These are phyloP conservation scores for Boletus edulis DNA, from an alignment of 768 basidiomycete species.

Conservation along the genomic window DNA sequence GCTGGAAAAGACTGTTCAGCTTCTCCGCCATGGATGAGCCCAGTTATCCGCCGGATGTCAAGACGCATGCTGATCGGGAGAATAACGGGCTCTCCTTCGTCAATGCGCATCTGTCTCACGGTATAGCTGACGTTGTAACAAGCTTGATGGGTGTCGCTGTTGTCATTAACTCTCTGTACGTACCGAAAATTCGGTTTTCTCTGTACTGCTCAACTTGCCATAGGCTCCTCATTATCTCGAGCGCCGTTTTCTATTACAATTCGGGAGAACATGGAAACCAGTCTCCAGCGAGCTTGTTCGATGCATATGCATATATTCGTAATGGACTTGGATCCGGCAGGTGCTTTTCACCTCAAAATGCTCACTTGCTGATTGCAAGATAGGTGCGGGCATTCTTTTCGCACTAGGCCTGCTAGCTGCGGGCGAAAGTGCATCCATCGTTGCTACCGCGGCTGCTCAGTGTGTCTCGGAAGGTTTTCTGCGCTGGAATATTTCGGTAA, in stretches of 20 bases:
- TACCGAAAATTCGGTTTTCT: slow-evolving; percentile 1
- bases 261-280: slow-evolving; percentile 37
- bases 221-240: slow-evolving; percentile 80
- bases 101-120: slow-evolving; percentile 61
- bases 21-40: slow-evolving; percentile 22
- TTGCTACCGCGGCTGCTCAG: slow-evolving; percentile 89
- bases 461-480: slow-evolving; percentile 90
- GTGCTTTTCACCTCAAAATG: slow-evolving; percentile 14
- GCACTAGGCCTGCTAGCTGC: slow-evolving; percentile 82
- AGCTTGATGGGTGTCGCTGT: slow-evolving; percentile 83
- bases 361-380: neutral
- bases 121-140: slow-evolving; percentile 60
- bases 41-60: slow-evolving; percentile 28
- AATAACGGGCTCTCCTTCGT: slow-evolving; percentile 58
- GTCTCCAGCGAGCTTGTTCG: slow-evolving; percentile 73
- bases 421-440: slow-evolving; percentile 87
- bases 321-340: slow-evolving; percentile 63
- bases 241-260: slow-evolving; percentile 75
- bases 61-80: slow-evolving; percentile 50
- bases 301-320: slow-evolving; percentile 76
- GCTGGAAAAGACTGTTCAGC: slow-evolving; percentile 21
- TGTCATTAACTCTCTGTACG: slow-evolving; percentile 80
- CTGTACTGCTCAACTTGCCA: neutral
- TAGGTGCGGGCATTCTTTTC: slow-evolving; percentile 83
- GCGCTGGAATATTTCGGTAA: slow-evolving; percentile 77